Conservation (phyloP, 768 basidiomycete genomes). For the Cubamyces sp. region DNA sequence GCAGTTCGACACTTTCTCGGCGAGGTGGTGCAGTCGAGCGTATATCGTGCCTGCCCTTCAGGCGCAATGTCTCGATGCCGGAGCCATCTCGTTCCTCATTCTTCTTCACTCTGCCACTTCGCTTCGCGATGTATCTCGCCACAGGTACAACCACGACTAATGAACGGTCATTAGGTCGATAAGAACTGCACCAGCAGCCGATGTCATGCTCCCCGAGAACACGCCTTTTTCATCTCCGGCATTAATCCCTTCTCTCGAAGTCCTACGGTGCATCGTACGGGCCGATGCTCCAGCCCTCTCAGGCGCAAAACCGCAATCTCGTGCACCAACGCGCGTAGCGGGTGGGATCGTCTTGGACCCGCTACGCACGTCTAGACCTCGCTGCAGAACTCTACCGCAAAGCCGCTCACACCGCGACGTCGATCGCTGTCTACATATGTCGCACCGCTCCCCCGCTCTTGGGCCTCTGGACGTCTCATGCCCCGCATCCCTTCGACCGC, state of each 20-base stretch:
- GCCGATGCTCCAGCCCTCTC: slow-evolving; percentile 10
- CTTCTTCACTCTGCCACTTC: not conserved
- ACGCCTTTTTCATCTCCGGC: slow-evolving; percentile 27
- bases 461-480: not conserved
- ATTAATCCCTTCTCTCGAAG: slow-evolving; percentile 16
- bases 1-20: not conserved
- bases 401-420: slow-evolving; percentile 4
- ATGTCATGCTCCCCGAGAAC: slow-evolving; percentile 12
- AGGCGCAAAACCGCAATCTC: not conserved
- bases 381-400: not conserved
- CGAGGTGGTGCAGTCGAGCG: not conserved
- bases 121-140: slow-evolving; percentile 7
- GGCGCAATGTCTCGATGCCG: not conserved
- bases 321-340: slow-evolving; percentile 2
- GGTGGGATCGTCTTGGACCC: slow-evolving; percentile 15
- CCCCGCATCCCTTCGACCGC: slow-evolving; percentile 8
- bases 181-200: slow-evolving; percentile 3
- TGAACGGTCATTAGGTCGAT: slow-evolving; percentile 13
- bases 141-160: not conserved
- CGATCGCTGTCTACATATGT: slow-evolving; percentile 18
- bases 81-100: slow-evolving; percentile 1
- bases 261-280: slow-evolving; percentile 14
- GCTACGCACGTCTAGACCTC: slow-evolving; percentile 14
- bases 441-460: slow-evolving; percentile 11
- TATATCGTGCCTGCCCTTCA: not conserved